These are phyloP conservation scores for Pestalotiopsis sp. DNA, from an alignment of 2,329 filamentous ascomycete genomes.

Conservation along the genomic window DNA sequence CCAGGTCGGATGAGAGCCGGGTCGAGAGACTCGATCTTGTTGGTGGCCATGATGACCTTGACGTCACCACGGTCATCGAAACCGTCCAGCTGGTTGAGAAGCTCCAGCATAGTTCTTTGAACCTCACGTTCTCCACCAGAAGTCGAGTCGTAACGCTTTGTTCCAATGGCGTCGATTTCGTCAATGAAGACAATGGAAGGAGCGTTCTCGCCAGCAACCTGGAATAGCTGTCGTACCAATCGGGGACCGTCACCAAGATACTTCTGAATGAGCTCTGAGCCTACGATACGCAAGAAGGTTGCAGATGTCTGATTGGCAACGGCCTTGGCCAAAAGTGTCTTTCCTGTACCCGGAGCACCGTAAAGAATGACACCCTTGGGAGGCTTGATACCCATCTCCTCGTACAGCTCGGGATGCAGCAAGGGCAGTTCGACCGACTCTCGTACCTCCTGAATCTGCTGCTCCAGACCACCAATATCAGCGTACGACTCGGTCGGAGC, in stretches of 20 bases:
- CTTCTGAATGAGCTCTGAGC: slow-evolving; percentile 97
- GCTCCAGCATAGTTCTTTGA: slow-evolving; percentile 96
- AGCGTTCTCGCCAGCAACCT: slow-evolving; percentile 89
- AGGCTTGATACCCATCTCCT: slow-evolving; percentile 99
- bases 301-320: slow-evolving; percentile 99
- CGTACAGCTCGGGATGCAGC: slow-evolving; percentile 94
- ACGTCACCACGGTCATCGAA: slow-evolving; percentile 99
- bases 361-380: slow-evolving; percentile 99
- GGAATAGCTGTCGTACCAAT: slow-evolving; percentile 93
- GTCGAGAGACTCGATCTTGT: slow-evolving; percentile 98
- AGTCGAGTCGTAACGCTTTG: slow-evolving; percentile 97
- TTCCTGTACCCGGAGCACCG: slow-evolving; percentile 94
- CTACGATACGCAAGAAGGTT: slow-evolving; percentile 95
- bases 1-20: slow-evolving; percentile 94
- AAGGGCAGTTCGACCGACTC: slow-evolving; percentile 96
- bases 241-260: slow-evolving; percentile 96
- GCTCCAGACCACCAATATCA: slow-evolving; percentile 94
- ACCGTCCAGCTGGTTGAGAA: slow-evolving; percentile 96
- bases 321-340: slow-evolving; percentile 93
- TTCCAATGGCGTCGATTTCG: slow-evolving; percentile 98
- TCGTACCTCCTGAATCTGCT: slow-evolving; percentile 95
- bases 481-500: slow-evolving; percentile 97
- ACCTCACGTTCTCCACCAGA: slow-evolving; percentile 97
- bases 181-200: slow-evolving; percentile 99
- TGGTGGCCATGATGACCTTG: slow-evolving; percentile 99